A percentile compares a stretch with the other conserved stretches of the same genome.
These are phyloP conservation scores for Dryas alaskensis DNA, from an alignment of 306 rosid species.

Conservation along the genomic window DNA sequence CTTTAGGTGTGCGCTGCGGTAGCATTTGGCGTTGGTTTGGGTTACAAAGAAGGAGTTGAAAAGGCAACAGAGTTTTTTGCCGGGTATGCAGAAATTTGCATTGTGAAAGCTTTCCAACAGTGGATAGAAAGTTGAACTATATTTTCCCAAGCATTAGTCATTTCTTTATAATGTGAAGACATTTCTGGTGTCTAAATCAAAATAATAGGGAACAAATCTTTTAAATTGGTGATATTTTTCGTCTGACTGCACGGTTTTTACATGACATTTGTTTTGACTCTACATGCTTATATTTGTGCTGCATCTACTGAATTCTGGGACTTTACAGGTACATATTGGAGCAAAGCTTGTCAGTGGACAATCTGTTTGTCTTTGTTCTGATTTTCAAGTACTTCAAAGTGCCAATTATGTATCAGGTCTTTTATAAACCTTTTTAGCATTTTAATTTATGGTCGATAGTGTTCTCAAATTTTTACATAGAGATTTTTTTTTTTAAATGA, in stretches of 20 bases:
- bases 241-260: not conserved
- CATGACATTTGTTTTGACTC: not conserved
- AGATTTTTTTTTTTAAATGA: conserved; percentile 1
- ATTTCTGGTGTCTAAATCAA: not conserved
- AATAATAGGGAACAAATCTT: not conserved
- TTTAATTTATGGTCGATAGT: conserved; percentile 15
- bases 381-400: conserved; percentile 90
- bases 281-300: not conserved
- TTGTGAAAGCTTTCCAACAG: not conserved
- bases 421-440: conserved; percentile 21
- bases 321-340: conserved; percentile 73
- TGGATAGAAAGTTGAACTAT: not conserved
- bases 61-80: conserved; percentile 86
- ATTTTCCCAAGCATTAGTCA: not conserved
- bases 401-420: conserved; percentile 78
- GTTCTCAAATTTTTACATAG: conserved; percentile 21
- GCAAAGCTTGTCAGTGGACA: conserved; percentile 96
- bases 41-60: conserved; percentile 68
- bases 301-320: not conserved
- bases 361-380: conserved; percentile 87
- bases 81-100: conserved; percentile 55
- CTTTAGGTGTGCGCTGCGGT: conserved; percentile 66
- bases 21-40: conserved; percentile 82
- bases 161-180: not conserved
- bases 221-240: not conserved